Evolutionary conservation across 495 filamentous ascomycete species (phyloP).

Genomic region (Penicillium ucsense): DNA sequence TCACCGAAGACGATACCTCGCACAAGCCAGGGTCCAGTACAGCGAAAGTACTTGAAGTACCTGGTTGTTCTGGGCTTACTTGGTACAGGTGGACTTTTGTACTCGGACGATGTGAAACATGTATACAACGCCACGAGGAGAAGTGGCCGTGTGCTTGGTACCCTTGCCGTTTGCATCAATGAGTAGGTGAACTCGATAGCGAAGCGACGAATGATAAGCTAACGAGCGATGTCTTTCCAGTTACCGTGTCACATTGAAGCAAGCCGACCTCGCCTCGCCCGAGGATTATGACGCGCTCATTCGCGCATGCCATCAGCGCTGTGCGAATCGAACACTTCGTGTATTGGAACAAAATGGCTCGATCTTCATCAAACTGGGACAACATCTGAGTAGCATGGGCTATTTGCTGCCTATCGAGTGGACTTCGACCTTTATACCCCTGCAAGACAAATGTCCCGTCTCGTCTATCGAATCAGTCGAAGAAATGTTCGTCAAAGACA

Average conservation of each 20-base stretch:
- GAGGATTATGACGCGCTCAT: conserved; percentile 58
- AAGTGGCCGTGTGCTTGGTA: conserved; percentile 66
- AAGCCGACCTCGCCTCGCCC: conserved; percentile 41
- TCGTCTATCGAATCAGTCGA: conserved; percentile 84
- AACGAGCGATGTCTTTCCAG: conserved; percentile 26
- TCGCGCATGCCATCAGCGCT: conserved; percentile 82
- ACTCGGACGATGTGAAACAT: conserved; percentile 65
- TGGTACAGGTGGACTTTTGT: conserved; percentile 49
- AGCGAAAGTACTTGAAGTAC: conserved; percentile 30
- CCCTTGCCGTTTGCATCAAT: conserved; percentile 74
- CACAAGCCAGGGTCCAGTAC: conserved; percentile 10
- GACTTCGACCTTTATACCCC: conserved; percentile 90
- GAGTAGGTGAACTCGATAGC: conserved; percentile 51
- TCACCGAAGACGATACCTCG: conserved; percentile 1
- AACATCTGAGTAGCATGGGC: conserved; percentile 94
- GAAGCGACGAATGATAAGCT: neutral
- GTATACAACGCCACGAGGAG: conserved; percentile 64
- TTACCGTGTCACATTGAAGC: conserved; percentile 72
- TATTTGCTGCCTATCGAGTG: conserved; percentile 91
- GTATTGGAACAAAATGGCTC: conserved; percentile 93
- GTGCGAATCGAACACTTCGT: conserved; percentile 74
- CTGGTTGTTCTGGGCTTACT: conserved; percentile 44
- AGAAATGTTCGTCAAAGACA: conserved; percentile 76
- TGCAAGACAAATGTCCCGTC: conserved; percentile 93
- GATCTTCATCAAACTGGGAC: conserved; percentile 96